These are phyloP conservation scores for Asterionellopsis glacialis DNA, from an alignment of 108 stramenopile species.

Conservation along the genomic window DNA sequence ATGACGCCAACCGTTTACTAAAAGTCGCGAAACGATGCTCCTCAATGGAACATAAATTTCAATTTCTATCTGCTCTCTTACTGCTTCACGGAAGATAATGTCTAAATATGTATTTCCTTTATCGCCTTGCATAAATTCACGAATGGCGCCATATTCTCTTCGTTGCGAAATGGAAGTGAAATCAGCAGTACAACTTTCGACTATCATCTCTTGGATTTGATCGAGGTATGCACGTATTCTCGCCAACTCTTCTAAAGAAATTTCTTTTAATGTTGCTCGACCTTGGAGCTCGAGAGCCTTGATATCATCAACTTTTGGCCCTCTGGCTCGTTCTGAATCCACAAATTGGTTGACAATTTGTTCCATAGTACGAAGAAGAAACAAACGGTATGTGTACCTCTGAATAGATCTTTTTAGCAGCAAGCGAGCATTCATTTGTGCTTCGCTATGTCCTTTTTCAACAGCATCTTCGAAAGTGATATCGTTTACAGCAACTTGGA, in stretches of 20 bases:
- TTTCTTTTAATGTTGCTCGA: constrained; percentile 21
- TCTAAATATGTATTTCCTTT: constrained; percentile 41
- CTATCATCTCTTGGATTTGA: constrained; percentile 68
- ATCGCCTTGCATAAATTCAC: constrained; percentile 7
- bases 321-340: constrained; percentile 35
- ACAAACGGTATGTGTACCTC: constrained; percentile 67
- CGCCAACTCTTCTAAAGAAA: constrained; percentile 43
- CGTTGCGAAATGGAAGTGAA: constrained; percentile 52
- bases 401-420: constrained; percentile 68
- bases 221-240: constrained; percentile 64
- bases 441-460: constrained; percentile 25
- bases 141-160: constrained; percentile 37
- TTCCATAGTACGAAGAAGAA: constrained; percentile 63
- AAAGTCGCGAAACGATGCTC: constrained; percentile 64
- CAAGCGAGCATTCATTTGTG: constrained; percentile 30
- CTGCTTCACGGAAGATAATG: constrained; percentile 62
- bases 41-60: constrained; percentile 82
- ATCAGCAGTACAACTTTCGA: constrained; percentile 71
- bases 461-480: constrained; percentile 22
- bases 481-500: constrained; percentile 38
- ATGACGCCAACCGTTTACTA: constrained; percentile 79
- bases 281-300: constrained; percentile 28
- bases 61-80: constrained; percentile 82
- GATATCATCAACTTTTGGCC: constrained; percentile 39
- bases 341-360: constrained; percentile 60